Conservation (phyloP, 2,329 filamentous ascomycete genomes). For the Cladophialophora bantiana region DNA sequence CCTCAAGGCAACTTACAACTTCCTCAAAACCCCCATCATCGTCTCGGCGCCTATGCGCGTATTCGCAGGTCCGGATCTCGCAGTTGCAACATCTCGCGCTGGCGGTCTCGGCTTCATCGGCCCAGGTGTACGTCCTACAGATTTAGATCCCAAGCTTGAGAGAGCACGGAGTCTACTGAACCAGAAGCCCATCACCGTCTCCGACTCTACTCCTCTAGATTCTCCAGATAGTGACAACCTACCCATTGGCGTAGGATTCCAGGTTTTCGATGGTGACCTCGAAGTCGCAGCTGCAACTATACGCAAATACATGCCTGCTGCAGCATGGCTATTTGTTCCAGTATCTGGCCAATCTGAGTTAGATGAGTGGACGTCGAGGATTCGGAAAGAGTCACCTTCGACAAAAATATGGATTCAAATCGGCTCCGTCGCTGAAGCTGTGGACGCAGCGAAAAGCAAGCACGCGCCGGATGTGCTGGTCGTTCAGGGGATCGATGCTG, state of each 20-base stretch:
- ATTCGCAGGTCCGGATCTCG: constrained; percentile 63
- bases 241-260: constrained; percentile 50
- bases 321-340: constrained; percentile 49
- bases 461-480: constrained; percentile 57
- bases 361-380: constrained; percentile 51
- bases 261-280: constrained; percentile 43
- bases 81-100: constrained; percentile 65
- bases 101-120: constrained; percentile 62
- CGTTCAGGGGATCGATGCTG: constrained; percentile 61
- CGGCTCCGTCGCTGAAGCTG: constrained; percentile 56
- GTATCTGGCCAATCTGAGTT: constrained; percentile 43
- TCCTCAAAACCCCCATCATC: constrained; percentile 52
- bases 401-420: constrained; percentile 62
- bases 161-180: constrained; percentile 40
- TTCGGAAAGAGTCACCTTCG: constrained; percentile 49
- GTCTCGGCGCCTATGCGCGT: constrained; percentile 72
- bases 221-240: constrained; percentile 34
- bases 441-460: constrained; percentile 46
- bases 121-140: constrained; percentile 58
- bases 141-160: constrained; percentile 43
- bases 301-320: constrained; percentile 44
- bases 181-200: constrained; percentile 6
- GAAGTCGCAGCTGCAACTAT: constrained; percentile 38
- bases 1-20: constrained; percentile 18
- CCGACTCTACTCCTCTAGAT: constrained; percentile 4